Evolutionary conservation across 148 eudicot genomes (phyloP).

Genomic region (Vaccinium macrocarpon): DNA sequence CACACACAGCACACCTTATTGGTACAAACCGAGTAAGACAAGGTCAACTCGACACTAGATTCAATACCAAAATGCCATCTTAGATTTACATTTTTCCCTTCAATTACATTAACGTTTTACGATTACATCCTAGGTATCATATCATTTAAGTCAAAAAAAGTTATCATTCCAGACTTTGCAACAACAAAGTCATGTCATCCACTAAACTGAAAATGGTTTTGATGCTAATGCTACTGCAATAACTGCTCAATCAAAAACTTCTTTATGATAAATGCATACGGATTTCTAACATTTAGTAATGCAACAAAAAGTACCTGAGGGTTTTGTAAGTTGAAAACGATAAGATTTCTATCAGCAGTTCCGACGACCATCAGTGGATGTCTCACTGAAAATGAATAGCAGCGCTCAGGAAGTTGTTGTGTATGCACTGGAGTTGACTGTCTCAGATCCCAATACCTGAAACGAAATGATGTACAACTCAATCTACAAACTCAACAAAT

Average conservation of each 20-base stretch:
- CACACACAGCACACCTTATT: neutral
- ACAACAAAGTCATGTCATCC: neutral
- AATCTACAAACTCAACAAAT: neutral
- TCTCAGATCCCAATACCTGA: slow-evolving; percentile 94
- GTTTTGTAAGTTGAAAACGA: slow-evolving; percentile 76
- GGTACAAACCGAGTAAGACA: neutral
- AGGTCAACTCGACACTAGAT: neutral
- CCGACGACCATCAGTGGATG: slow-evolving; percentile 96
- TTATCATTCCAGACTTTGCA: neutral
- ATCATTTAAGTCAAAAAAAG: neutral
- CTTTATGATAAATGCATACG: neutral
- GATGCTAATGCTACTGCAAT: neutral
- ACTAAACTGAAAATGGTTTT: neutral
- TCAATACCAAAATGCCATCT: neutral
- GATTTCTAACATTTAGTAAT: slow-evolving; percentile 6
- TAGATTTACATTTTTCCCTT: neutral
- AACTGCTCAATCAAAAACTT: neutral
- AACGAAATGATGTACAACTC: neutral
- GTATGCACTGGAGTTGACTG: slow-evolving; percentile 71
- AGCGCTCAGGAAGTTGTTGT: slow-evolving; percentile 89
- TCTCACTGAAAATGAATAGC: slow-evolving; percentile 79
- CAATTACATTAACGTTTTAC: neutral
- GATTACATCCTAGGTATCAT: neutral
- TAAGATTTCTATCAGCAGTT: slow-evolving; percentile 85
- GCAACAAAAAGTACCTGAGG: slow-evolving; percentile 63